Evolutionary conservation across 441 rosid genomes (phyloP), one percentile per base, ranked within the genome.

Genomic region (Syzygium syzygioides): DNA sequence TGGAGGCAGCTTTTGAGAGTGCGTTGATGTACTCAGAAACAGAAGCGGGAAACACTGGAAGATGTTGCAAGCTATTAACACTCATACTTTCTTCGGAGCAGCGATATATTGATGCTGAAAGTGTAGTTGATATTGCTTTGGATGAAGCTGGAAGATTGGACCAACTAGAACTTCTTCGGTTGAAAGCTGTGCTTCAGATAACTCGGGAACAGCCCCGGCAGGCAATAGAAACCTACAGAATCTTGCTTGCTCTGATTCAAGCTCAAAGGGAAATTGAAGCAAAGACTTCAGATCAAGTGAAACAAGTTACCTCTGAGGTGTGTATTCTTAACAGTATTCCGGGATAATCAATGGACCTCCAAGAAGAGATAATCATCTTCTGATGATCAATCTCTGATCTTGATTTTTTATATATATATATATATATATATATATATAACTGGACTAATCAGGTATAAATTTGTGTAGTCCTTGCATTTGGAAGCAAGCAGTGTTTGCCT

Each of bases 201-300:
- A 94, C 99, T 86, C 96, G 94, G 94, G 95, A 95, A 90, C 96
- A 93, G 88, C 97, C 98, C 89, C 96, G 94, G 93, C 94, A 93
- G 93, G 99, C 99, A 85, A 92, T 98, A 90, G 98, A 96, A 91
- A 97, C 99, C 83, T 96, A 95, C 92, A 95, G 98, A 91, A 89
- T 93, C 76, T 90, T 95, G 93, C 92, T 98, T 28, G 94, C 95
- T 88, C 91, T 93, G 90, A 94, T 97, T 92, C 97, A 95, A 90
- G 94, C 94, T 83, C 97, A 95, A 84, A 94, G 94, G 89, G 97
- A 94, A 86, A 89, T 91, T 89, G 94, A 89, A 79, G 91, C 92
- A 56, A 91, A 91, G 89, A 92, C 89, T 87, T 76, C 89, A 41
- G 91, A 89, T 85, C 91, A 91, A 87, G 90, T 93, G 55, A 87